phyloP scores from a whole-genome alignment of 805 yeast genomes.

The Zygosaccharomyces bisporus region DNA sequence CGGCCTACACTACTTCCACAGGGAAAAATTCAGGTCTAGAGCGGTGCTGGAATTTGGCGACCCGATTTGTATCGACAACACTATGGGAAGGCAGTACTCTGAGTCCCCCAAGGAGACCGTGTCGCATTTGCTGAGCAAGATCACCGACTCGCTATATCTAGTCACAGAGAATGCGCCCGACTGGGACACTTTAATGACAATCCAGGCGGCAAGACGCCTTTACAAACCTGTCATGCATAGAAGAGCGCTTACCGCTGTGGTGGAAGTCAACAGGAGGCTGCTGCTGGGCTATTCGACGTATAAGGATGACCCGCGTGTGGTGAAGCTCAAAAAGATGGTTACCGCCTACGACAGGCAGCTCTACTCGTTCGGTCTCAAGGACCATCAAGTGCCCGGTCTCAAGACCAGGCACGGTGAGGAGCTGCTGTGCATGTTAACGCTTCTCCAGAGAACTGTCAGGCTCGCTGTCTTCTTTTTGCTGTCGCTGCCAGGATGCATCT shows the following conservation, averaged over 20 bases:
- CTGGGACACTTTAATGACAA: conserved; percentile 87
- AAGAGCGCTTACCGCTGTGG: conserved; percentile 71
- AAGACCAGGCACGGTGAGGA: conserved; percentile 42
- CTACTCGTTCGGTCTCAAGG: conserved; percentile 59
- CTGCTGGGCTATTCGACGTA: conserved; percentile 77
- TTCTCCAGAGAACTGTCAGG: conserved; percentile 51
- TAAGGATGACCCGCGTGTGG: conserved; percentile 67
- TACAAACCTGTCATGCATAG: conserved; percentile 62
- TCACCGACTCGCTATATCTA: conserved; percentile 71
- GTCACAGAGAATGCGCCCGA: conserved; percentile 95
- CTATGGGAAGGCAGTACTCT: conserved; percentile 60
- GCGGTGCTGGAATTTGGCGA: conserved; percentile 91
- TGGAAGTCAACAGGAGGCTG: conserved; percentile 85
- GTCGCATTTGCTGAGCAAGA: conserved; percentile 61
- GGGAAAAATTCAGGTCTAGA: conserved; percentile 88
- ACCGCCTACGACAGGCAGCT: conserved; percentile 63
- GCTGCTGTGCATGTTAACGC: conserved; percentile 44
- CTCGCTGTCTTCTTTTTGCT: conserved; percentile 51
- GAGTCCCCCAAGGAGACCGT: conserved; percentile 73
- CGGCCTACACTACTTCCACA: conserved; percentile 94
- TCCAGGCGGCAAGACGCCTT: conserved; percentile 88
- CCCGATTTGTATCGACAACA: conserved; percentile 65
- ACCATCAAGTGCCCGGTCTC: conserved; percentile 62
- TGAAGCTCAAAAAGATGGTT: conserved; percentile 58
- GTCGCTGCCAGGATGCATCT: conserved; percentile 78